phyloP scores from a whole-genome alignment of 345 rosid genomes.

The Gossypium raimondii region DNA sequence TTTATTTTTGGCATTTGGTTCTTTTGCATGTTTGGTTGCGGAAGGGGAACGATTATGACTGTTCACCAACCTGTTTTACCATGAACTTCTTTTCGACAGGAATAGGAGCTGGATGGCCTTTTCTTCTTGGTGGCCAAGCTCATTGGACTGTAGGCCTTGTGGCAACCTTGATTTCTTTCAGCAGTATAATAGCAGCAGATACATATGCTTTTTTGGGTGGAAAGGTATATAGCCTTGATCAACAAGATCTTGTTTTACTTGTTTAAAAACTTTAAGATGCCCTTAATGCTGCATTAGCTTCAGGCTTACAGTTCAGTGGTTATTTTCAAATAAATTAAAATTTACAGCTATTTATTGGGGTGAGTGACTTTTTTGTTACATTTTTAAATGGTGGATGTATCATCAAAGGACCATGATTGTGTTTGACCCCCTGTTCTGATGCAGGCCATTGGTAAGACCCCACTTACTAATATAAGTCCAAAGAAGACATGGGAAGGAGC shows the following conservation, averaged over 20 bases:
- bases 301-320: neutral
- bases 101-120: conserved; percentile 64
- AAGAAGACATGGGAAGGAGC: conserved; percentile 98
- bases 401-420: neutral
- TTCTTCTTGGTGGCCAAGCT: conserved; percentile 75
- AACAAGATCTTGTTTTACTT: neutral
- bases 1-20: neutral
- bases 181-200: conserved; percentile 87
- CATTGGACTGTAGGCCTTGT: conserved; percentile 97
- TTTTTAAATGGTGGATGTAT: neutral
- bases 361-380: neutral
- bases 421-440: conserved; percentile 5
- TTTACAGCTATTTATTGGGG: neutral
- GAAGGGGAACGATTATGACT: neutral
- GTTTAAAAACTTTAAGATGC: neutral
- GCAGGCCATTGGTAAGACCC: conserved; percentile 87
- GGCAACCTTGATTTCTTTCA: conserved; percentile 69
- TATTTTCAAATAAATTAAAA: neutral
- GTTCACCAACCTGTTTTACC: conserved; percentile 16
- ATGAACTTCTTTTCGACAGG: conserved; percentile 46
- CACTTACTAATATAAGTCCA: conserved; percentile 76
- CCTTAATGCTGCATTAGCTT: neutral
- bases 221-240: conserved; percentile 48
- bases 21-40: neutral
- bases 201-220: conserved; percentile 83